phyloP scores from a whole-genome alignment of 2,329 filamentous ascomycete species.

The Penicillium aurantiogriseum region DNA sequence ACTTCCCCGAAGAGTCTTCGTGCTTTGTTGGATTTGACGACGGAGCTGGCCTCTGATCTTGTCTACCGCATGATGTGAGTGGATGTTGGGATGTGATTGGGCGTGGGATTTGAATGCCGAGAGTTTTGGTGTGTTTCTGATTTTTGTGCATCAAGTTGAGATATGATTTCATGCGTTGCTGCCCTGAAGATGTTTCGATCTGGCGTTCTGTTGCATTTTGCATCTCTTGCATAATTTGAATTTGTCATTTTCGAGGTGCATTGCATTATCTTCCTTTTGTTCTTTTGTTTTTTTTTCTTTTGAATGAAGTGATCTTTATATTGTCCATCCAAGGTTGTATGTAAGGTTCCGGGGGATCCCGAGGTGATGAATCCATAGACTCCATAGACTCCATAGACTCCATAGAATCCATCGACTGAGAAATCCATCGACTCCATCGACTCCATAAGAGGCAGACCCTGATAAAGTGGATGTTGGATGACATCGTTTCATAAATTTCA shows the following conservation, averaged over 20 bases:
- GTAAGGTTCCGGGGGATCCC: background rate
- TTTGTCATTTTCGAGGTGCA: slow-evolving; percentile 12
- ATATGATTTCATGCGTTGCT: slow-evolving; percentile 14
- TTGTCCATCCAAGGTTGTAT: background rate
- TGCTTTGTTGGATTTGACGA: slow-evolving; percentile 37
- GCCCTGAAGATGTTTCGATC: background rate
- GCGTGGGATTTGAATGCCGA: background rate
- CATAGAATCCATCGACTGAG: too few species aligned
- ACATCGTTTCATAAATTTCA: background rate
- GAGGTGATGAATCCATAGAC: background rate
- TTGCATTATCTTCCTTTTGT: slow-evolving; percentile 15
- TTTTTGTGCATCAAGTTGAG: slow-evolving; percentile 11
- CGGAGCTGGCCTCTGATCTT: slow-evolving; percentile 43
- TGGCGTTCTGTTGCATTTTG: slow-evolving; percentile 11
- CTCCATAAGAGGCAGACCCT: too few species aligned
- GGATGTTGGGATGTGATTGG: slow-evolving; percentile 10
- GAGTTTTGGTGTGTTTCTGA: background rate
- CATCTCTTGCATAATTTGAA: slow-evolving; percentile 13
- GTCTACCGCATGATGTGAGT: slow-evolving; percentile 43
- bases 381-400: background rate
- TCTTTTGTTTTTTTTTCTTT: background rate
- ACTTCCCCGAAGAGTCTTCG: slow-evolving; percentile 33
- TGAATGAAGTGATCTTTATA: background rate
- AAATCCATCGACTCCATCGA: too few species aligned
- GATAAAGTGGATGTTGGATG: background rate